Evolutionary conservation across 2,329 filamentous ascomycete species (phyloP).

Genomic region (Apiospora koreana): DNA sequence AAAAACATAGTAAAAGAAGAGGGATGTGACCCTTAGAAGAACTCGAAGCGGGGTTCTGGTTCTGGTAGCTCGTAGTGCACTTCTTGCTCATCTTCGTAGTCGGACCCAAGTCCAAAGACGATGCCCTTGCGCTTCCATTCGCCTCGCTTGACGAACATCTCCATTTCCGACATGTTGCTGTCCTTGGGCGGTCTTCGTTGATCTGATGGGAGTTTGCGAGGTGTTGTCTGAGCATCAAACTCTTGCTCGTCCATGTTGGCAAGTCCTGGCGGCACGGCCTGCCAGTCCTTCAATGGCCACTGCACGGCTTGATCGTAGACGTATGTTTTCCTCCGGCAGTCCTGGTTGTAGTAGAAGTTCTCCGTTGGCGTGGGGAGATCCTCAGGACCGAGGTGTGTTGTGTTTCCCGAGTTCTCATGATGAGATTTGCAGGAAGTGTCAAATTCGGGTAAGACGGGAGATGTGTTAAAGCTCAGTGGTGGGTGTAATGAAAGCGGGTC

Average conservation of each 20-base stretch:
- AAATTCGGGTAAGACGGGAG: slow-evolving; percentile 29
- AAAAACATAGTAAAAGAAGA: not conserved
- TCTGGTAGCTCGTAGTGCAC: slow-evolving; percentile 28
- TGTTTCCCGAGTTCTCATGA: slow-evolving; percentile 18
- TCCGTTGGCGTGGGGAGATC: not conserved
- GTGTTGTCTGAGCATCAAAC: slow-evolving; percentile 17
- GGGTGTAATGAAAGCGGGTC: slow-evolving; percentile 34
- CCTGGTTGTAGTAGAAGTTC: slow-evolving; percentile 24
- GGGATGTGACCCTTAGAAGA: not conserved
- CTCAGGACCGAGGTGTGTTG: not conserved
- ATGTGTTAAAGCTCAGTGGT: slow-evolving; percentile 31
- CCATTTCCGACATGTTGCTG: slow-evolving; percentile 28
- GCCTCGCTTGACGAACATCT: slow-evolving; percentile 32
- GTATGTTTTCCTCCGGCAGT: slow-evolving; percentile 24
- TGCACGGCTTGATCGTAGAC: slow-evolving; percentile 30
- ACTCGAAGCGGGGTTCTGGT: not conserved
- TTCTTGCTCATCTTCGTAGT: slow-evolving; percentile 26
- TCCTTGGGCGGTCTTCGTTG: slow-evolving; percentile 26
- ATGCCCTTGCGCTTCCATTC: slow-evolving; percentile 36
- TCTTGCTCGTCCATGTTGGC: slow-evolving; percentile 19
- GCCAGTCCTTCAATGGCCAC: slow-evolving; percentile 37
- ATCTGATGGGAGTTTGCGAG: slow-evolving; percentile 14
- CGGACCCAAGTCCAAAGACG: slow-evolving; percentile 31
- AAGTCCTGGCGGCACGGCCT: slow-evolving; percentile 27
- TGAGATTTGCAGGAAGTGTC: slow-evolving; percentile 11